Evolutionary conservation across 2,329 filamentous ascomycete genomes (phyloP), one percentile per base, ranked within the genome.

Genomic region (Calonectria hawksworthii): DNA sequence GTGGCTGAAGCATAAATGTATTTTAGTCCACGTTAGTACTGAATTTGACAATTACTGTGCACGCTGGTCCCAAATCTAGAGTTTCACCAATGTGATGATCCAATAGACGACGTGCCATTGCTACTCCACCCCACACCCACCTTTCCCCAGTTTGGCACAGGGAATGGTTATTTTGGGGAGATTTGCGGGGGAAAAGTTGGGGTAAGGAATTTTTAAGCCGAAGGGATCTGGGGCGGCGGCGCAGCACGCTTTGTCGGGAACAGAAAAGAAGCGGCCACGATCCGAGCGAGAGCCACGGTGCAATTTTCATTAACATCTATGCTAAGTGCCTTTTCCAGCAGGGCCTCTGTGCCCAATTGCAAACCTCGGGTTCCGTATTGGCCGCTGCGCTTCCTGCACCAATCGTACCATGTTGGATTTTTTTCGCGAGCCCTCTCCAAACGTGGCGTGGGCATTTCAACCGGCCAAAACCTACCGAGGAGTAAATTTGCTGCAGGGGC

Each of bases 401-500:
- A 2, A 7, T 28, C 21, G 56, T 18, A 61, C 34, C 34, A 61
- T 61, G 56, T 21, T 36, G 34, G n/a, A 23, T 41, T n/a, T n/a
- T n/a, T n/a, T 16, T 6, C 2, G 9, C 14, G 16, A 32, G 9
- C 23, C 14, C 18, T 38, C n/a, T n/a, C n/a, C n/a, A n/a, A 14
- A 61, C 2, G n/a, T 41, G 23, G 56, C 34, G 14, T 18, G 14
- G 13, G 13, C 14, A 63, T 41, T 63, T 63, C 56, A 41, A 63
- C 56, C 56, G 56, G 23, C 36, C 56, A 63, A 63, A 63, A 63
- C 56, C 56, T 63, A 41, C 56, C 56, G 56, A 63, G 56, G 56
- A 63, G 56, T 63, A 63, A 63, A 63, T 63, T 63, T 63, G 23
- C 56, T 34, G 23, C 56, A 21, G 23, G 36, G 14, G 56, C 56